Conservation (phyloP, 371 early-diverging fungal species). For the Mortierella sp. region DNA sequence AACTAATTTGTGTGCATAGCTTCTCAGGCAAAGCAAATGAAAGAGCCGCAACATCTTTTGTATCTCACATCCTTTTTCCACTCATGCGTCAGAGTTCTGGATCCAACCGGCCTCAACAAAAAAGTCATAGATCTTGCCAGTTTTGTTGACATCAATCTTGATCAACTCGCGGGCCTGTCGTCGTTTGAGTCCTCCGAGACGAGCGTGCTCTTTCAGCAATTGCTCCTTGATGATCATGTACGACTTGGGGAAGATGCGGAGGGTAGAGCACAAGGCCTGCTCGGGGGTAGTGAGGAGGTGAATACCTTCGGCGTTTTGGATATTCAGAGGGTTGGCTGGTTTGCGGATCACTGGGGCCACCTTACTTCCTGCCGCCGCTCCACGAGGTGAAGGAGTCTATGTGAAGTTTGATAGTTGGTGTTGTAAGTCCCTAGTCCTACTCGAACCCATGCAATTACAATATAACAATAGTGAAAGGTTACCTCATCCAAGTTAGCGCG, state of each 20-base stretch:
- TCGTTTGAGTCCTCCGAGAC: slow-evolving; percentile 79
- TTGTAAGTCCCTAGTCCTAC: neutral
- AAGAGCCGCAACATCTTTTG: neutral
- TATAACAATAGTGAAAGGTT: neutral
- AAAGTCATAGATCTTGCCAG: slow-evolving; percentile 89
- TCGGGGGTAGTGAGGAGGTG: slow-evolving; percentile 88
- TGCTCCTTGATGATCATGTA: slow-evolving; percentile 94
- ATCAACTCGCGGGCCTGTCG: slow-evolving; percentile 85
- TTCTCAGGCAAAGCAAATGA: neutral
- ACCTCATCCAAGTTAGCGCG: slow-evolving; percentile 49
- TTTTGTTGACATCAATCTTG: slow-evolving; percentile 93
- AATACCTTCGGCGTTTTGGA: slow-evolving; percentile 87
- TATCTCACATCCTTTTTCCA: neutral
- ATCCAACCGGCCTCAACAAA: slow-evolving; percentile 95
- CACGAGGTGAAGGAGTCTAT: slow-evolving; percentile 43
- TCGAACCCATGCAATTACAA: neutral
- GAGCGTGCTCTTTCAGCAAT: slow-evolving; percentile 86
- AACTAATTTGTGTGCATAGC: neutral
- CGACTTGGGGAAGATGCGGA: slow-evolving; percentile 88
- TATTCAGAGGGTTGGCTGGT: slow-evolving; percentile 80
- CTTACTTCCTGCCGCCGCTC: slow-evolving; percentile 30
- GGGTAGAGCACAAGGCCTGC: slow-evolving; percentile 82
- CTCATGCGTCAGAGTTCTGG: slow-evolving; percentile 52
- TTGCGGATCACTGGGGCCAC: slow-evolving; percentile 41
- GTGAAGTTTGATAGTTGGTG: neutral